A percentile compares a stretch with the other conserved stretches of the same genome.
Conservation (phyloP, 129 eudicot genomes). For the Chrysanthemum lavandulifolium region DNA sequence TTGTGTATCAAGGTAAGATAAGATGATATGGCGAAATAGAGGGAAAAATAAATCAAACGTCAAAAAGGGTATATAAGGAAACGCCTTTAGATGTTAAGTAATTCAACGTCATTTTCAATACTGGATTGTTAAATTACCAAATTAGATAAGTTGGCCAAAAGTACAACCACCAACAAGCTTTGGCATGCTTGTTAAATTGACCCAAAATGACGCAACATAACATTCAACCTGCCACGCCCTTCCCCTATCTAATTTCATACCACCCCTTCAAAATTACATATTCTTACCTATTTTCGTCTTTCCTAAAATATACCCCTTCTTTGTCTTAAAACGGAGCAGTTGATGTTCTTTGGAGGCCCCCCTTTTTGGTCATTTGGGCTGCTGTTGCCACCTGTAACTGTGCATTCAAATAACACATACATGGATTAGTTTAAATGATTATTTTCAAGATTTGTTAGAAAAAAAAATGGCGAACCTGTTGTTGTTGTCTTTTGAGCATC, state of each 20-base stretch:
- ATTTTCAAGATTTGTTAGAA: not conserved
- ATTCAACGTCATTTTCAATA: constrained; percentile 25
- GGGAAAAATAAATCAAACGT: too few species aligned
- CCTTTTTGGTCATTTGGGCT: constrained; percentile 49
- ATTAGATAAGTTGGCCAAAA: constrained; percentile 30
- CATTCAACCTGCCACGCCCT: constrained; percentile 35
- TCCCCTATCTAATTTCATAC: constrained; percentile 26
- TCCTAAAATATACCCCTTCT: constrained; percentile 34
- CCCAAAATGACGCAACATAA: constrained; percentile 31
- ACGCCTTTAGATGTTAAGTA: not conserved
- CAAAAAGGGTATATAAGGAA: too few species aligned
- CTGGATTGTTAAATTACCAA: constrained; percentile 33
- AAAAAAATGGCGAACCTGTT: constrained; percentile 32
- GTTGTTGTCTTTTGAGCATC: constrained; percentile 48
- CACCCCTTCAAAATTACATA: constrained; percentile 30
- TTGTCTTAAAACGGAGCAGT: constrained; percentile 76
- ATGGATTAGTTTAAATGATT: not conserved
- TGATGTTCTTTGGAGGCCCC: constrained; percentile 53
- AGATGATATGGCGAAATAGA: too few species aligned
- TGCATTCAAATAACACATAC: not conserved
- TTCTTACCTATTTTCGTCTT: constrained; percentile 27
- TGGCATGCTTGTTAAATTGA: constrained; percentile 35
- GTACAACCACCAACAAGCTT: constrained; percentile 38
- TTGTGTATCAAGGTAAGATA: too few species aligned
- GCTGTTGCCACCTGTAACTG: constrained; percentile 53